Base-by-base conservation (phyloP, 2,329 filamentous ascomycete species). In the Chaetomium sp. region DNA sequence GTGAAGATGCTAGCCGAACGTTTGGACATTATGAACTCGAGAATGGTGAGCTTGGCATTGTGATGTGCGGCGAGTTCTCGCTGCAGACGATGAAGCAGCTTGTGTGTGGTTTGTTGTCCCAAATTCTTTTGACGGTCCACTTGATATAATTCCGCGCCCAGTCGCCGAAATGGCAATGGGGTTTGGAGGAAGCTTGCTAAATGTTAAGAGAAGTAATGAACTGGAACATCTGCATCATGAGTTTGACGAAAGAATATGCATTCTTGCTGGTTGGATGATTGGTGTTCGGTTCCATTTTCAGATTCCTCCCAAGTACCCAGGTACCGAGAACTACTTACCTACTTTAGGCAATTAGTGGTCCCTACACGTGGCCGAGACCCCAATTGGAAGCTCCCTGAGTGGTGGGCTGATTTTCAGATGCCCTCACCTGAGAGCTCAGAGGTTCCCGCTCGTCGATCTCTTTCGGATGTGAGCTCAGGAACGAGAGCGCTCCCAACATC, bases 401-500 rank as follows among this genome's bases (percentile, higher is more conserved):
- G 64, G 66, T 69, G 69, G 66, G 66, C 69, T 68, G 67, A 67
- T 68, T 62, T 58, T 65, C 35, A 25, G 56, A 29, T 19, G 38
- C 6, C 38, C n/a, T 42, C 16, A n/a, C n/a, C n/a, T n/a, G n/a
- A n/a, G n/a, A n/a, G n/a, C 31, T 3, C 6, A 6, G 27, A 29
- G n/a, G 4, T 31, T 60, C 56, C 54, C 38, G 19, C 29, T 31
- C 29, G 25, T 23, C 1, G 16, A n/a, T 50, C 51, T 55, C 42
- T 21, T 42, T 58, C 51, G 35, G 58, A 66, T 55, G 60, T 57
- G 62, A 65, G 57, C 47, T 65, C 56, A n/a, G 29, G 55, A 63
- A 49, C 35, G 58, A 54, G 49, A 42, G 33, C 38, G 38, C 55
- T 58, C 50, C 60, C 57, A 55, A 29, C 62, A 57, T 47, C 53